Base-by-base conservation (phyloP, 169 alveolate genomes). In the Plasmodium falciparum region DNA sequence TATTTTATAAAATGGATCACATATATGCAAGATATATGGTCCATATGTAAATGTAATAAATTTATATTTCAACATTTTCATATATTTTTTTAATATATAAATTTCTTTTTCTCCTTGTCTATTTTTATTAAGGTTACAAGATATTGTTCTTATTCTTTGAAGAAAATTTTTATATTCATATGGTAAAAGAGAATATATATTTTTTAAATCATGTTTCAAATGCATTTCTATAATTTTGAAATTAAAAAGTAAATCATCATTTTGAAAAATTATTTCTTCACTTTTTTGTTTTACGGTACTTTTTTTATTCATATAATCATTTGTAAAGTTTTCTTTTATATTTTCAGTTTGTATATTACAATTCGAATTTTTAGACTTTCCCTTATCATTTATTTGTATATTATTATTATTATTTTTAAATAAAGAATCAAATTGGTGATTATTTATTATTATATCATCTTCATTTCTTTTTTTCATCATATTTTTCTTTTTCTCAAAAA, bases 101-200 rank as follows among this genome's bases (percentile, higher is more conserved):
- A 80, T 80, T 80, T 67, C 80, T 29, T 80, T 80, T 69, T 80
- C 90, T 39, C 90, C 90, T 80, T 80, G 90, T 61, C 69, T 33
- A 69, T 69, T 67, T 69, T 80, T 80, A 62, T 80, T 66, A 67
- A 63, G 24, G 62, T 11, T 80, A 80, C 70, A 80, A 22, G 90
- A 49, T 24, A 58, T 45, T 20, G 45, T 69, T 17, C 83, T 39
- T 17, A 80, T 61, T 67, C 70, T 66, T 69, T 69, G 74, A 80
- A 80, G 90, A 49, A 80, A 80, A n/a, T 50, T 80, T 54, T 80
- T 80, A 56, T 80, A 80, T 39, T 80, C 80, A 56, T 47, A 52
- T 8, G 90, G 90, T n/a, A 80, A 71, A 54, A 80, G 83, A 52
- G 56, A 66, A 71, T 80, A 80, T 67, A 80, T 80, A 33, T 45